Conservation (phyloP, 2,329 filamentous ascomycete genomes). For the Aureobasidium sp. region DNA sequence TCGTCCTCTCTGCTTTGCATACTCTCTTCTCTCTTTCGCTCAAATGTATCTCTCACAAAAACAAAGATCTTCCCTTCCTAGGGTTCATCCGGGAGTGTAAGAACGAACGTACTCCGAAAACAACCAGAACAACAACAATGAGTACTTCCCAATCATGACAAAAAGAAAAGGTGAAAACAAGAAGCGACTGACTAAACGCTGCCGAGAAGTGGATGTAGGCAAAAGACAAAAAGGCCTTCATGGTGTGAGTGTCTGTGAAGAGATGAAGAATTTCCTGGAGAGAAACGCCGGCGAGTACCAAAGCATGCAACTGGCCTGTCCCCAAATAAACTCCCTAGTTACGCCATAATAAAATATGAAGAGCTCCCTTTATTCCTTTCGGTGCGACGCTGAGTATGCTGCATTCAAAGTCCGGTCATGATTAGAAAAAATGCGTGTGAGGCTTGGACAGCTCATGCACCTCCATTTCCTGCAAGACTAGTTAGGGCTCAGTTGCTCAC, state of each 20-base stretch:
- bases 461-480: conserved; percentile 80
- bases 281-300: conserved; percentile 5
- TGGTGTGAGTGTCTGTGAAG: neutral
- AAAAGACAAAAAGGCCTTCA: neutral
- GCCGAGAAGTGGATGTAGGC: neutral
- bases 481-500: conserved; percentile 30
- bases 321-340: conserved; percentile 4
- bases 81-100: neutral
- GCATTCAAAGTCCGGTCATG: conserved; percentile 23
- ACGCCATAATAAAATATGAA: conserved; percentile 13
- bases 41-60: conserved; percentile 8
- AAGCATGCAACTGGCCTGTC: conserved; percentile 10
- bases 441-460: conserved; percentile 98
- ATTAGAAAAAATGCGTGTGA: conserved; percentile 99
- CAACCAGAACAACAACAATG: conserved; percentile 9
- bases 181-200: conserved; percentile 12
- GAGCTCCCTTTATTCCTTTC: conserved; percentile 1
- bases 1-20: neutral
- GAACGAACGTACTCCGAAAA: conserved; percentile 8
- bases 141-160: neutral
- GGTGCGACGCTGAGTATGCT: conserved; percentile 11
- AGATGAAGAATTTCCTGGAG: conserved; percentile 10
- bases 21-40: conserved; percentile 2
- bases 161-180: neutral
- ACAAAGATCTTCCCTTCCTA: conserved; percentile 6